These are phyloP conservation scores for Macrotyloma uniflorum DNA, from an alignment of 306 rosid genomes.

Conservation along the genomic window DNA sequence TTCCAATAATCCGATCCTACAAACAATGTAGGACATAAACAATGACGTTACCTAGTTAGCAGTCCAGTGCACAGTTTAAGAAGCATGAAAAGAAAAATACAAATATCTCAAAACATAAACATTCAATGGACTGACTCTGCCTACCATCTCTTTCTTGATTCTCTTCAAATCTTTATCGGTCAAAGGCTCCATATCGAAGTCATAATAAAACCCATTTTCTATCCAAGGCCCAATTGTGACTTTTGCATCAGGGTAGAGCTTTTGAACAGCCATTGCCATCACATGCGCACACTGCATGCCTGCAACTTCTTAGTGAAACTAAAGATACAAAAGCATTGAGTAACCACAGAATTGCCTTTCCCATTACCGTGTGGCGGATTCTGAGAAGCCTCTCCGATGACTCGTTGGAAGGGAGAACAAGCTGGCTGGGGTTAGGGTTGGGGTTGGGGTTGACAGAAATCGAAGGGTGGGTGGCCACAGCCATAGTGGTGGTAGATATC, in stretches of 20 bases:
- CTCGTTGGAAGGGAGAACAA: conserved; percentile 81
- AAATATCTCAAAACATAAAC: conserved; percentile 1
- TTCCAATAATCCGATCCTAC: conserved; percentile 82
- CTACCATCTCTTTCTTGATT: conserved; percentile 95
- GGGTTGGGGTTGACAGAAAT: conserved; percentile 24
- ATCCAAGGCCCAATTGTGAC: conserved; percentile 99
- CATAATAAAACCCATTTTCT: conserved; percentile 93
- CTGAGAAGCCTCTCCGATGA: conserved; percentile 81
- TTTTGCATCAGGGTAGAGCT: conserved; percentile 88
- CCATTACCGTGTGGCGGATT: conserved; percentile 88
- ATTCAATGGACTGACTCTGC: conserved; percentile 22
- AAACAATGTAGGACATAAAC: conserved; percentile 41
- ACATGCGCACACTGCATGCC: conserved; percentile 88
- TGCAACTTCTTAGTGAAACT: conserved; percentile 34
- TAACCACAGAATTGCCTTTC: neutral
- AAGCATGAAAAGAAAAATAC: conserved; percentile 22
- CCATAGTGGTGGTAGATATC: conserved; percentile 35
- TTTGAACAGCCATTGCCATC: conserved; percentile 99
- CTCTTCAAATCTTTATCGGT: conserved; percentile 89
- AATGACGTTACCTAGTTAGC: conserved; percentile 18
- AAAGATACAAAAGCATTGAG: neutral
- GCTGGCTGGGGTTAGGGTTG: neutral
- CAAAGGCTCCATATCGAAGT: conserved; percentile 85
- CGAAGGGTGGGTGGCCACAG: conserved; percentile 56
- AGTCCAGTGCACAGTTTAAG: conserved; percentile 32